A percentile compares a stretch with the other conserved stretches of the same genome.
Conservation (phyloP, 2,329 filamentous ascomycete genomes). For the Exserohilum rostratum region DNA sequence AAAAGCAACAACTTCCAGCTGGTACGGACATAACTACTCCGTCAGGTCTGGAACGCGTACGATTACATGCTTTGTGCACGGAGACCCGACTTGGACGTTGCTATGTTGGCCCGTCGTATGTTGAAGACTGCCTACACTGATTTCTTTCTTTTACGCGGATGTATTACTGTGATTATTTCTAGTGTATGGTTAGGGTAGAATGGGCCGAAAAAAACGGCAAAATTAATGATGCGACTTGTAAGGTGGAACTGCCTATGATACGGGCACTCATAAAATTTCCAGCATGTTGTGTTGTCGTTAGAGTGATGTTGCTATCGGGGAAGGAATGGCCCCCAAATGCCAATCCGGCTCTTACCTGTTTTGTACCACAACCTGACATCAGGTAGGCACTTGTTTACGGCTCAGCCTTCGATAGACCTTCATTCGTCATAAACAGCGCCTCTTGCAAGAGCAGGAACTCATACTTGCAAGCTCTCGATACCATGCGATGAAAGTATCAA, state of each 20-base stretch:
- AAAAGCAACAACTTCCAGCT: conserved; percentile 30
- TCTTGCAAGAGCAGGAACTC: not conserved
- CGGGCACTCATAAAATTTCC: not conserved
- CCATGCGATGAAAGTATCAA: not conserved
- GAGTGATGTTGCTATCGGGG: not conserved
- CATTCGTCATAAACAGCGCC: not conserved
- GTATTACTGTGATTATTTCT: conserved; percentile 14
- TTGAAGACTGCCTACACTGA: conserved; percentile 2
- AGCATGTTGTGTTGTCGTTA: not conserved
- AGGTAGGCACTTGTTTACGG: no score
- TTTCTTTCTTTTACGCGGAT: conserved; percentile 6
- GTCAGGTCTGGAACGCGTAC: conserved; percentile 34
- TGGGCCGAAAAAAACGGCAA: not conserved
- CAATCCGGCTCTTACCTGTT: conserved; percentile 2
- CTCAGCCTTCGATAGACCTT: no score
- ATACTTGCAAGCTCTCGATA: no score
- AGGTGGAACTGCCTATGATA: not conserved
- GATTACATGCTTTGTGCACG: conserved; percentile 24
- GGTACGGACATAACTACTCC: conserved; percentile 28
- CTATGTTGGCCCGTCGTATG: conserved; percentile 16
- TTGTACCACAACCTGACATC: no score
- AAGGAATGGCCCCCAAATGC: conserved; percentile 1
- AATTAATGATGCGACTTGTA: conserved; percentile 1
- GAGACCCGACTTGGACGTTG: conserved; percentile 12
- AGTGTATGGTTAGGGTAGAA: conserved; percentile 12